Evolutionary conservation across 306 rosid species (phyloP), one percentile per base, ranked within the genome.

Genomic region (Pachyrhizus erosus): DNA sequence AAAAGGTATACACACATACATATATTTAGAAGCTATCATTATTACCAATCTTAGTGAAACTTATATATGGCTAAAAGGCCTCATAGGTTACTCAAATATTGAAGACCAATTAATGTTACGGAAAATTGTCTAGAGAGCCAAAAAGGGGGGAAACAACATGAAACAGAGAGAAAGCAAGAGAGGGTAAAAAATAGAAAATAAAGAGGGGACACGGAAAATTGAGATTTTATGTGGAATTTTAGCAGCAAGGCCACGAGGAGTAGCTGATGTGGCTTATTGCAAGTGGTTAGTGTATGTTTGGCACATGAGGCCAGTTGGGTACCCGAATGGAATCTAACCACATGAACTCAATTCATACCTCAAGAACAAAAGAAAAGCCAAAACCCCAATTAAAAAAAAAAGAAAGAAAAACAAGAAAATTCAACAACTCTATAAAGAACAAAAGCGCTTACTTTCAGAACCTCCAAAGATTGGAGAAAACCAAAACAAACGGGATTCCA

Each of bases 311-410:
- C 70, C 34, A 62, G 49, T 75, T 75, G 72, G 84, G 77, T 52
- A 69, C 78, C 83, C 77, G 33, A 79, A 85, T 84, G 84, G 88
- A 90, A 87, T 91, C 92, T 86, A 64, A 46, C 74, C 76, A 17
- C 68, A 72, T 74, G 74, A 62, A 73, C 84, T 81, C 71, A 67
- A 31, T 79, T 71, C 61, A 27, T 52, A 29, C 79, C 66, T 65
- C 64, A 68, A 81, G 33, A 86, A 84, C 80, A 60, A 81, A 86
- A 74, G 34, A 83, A 85, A 82, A 85, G 84, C 81, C 34, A 40
- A 80, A 64, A 55, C 68, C 70, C 23, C 43, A 55, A 51, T 61
- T 20, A 29, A 49, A 48, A 15, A 3, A 40, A 8, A n/a, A 42
- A 58, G 20, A 13, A 13, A 37, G 9, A 7, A 18, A 7, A 76